These are phyloP conservation scores for Lepidium aucheri DNA, from an alignment of 345 rosid species.

Conservation along the genomic window DNA sequence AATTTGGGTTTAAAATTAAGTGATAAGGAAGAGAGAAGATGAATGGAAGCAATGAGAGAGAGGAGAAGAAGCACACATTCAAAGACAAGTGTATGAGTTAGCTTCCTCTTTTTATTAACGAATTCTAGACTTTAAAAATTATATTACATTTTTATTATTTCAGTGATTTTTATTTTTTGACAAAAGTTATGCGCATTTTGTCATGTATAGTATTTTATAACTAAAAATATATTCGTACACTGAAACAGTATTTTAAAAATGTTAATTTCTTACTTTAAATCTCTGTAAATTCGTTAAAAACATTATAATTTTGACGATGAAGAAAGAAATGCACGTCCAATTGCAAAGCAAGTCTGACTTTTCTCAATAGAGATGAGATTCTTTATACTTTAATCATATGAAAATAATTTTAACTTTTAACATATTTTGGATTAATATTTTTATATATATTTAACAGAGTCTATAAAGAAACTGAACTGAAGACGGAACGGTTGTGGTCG, in stretches of 20 bases:
- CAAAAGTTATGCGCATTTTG: neutral
- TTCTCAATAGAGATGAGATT: too few relatives aligned
- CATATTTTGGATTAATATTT: too few relatives aligned
- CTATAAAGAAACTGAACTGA: too few relatives aligned
- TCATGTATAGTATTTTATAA: neutral
- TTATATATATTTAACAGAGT: too few relatives aligned
- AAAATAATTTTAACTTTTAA: neutral
- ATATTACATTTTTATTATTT: too few relatives aligned
- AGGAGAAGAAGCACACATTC: conserved; percentile 11
- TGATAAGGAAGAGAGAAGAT: neutral
- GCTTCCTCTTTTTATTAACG: conserved; percentile 5
- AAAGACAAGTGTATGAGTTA: conserved; percentile 9
- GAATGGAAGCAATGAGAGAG: neutral
- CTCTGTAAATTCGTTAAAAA: neutral
- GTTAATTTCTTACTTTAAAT: neutral
- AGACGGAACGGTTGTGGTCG: too few relatives aligned
- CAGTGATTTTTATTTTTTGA: too few relatives aligned
- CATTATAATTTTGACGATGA: neutral
- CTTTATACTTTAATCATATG: neutral
- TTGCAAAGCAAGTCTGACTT: neutral
- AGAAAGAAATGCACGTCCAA: neutral
- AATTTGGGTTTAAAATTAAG: neutral
- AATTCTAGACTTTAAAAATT: neutral
- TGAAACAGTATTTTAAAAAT: neutral
- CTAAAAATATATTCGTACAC: neutral